Conservation (phyloP, 305 asterid species). For the Solanum hybrid region DNA sequence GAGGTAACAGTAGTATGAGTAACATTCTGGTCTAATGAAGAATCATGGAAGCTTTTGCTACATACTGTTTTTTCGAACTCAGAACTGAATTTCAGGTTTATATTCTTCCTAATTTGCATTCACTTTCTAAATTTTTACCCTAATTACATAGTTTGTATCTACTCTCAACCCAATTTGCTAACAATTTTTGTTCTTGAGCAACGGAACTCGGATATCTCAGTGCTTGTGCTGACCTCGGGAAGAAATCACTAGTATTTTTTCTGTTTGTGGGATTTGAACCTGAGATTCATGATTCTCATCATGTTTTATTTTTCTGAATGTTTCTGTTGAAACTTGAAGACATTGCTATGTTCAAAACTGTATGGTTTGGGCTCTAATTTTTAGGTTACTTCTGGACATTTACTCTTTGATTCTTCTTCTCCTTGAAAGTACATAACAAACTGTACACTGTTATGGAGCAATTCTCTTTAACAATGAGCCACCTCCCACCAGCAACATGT, state of each 20-base stretch:
- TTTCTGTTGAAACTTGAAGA: neutral
- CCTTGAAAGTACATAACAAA: neutral
- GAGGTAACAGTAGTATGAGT: neutral
- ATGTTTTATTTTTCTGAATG: neutral
- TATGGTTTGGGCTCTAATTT: neutral
- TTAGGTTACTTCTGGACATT: neutral
- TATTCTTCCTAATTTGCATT: neutral
- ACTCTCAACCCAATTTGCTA: neutral
- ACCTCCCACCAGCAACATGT: neutral
- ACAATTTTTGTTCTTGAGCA: neutral
- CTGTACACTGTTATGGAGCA: neutral
- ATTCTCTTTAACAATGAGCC: neutral
- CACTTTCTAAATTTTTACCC: neutral
- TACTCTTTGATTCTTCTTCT: neutral
- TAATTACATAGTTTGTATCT: neutral
- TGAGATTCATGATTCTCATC: neutral
- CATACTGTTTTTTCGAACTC: neutral
- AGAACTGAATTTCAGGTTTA: constrained; percentile 1
- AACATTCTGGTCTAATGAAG: neutral
- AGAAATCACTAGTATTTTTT: neutral
- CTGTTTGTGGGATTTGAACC: neutral
- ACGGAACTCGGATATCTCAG: neutral
- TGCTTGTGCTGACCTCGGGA: neutral
- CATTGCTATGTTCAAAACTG: neutral
- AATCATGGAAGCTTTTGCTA: neutral